Conservation (phyloP, 2,329 filamentous ascomycete species). For the Xylariaceae sp. region DNA sequence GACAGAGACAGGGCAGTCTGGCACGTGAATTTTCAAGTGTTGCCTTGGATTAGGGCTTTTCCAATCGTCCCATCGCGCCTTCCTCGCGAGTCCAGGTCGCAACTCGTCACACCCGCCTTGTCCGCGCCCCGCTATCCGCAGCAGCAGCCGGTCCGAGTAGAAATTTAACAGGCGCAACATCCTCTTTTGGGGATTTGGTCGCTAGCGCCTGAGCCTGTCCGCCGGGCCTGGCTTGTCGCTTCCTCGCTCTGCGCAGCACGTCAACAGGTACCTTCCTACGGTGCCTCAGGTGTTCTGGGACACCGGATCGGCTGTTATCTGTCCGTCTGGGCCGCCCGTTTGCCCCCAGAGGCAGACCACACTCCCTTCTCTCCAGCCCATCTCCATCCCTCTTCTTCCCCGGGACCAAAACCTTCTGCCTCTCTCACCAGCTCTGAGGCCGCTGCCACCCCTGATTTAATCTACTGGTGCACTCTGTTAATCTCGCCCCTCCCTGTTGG, state of each 20-base stretch:
- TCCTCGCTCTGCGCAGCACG: background rate
- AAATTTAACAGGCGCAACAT: constrained; percentile 16
- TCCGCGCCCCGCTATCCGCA: constrained; percentile 20
- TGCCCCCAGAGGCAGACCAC: no score
- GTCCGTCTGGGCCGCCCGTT: no score
- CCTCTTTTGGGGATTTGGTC: constrained; percentile 6
- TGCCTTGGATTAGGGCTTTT: background rate
- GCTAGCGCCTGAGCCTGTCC: constrained; percentile 10
- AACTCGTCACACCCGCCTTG: constrained; percentile 19
- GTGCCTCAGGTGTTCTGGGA: constrained; percentile 7
- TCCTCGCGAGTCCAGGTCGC: background rate
- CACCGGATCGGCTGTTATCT: background rate
- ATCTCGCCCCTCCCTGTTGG: constrained; percentile 5
- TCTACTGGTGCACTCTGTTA: background rate
- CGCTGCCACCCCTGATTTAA: background rate
- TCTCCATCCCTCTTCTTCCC: no score
- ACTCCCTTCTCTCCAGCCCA: no score
- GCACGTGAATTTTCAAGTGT: background rate
- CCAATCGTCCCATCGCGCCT: background rate
- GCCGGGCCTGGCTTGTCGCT: constrained; percentile 5
- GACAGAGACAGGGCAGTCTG: no score
- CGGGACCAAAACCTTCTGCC: background rate
- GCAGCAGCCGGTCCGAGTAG: constrained; percentile 22
- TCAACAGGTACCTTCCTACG: background rate
- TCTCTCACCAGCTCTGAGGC: background rate